These are phyloP conservation scores for Verticillium longisporum DNA, from an alignment of 2,329 filamentous ascomycete genomes.

Conservation along the genomic window DNA sequence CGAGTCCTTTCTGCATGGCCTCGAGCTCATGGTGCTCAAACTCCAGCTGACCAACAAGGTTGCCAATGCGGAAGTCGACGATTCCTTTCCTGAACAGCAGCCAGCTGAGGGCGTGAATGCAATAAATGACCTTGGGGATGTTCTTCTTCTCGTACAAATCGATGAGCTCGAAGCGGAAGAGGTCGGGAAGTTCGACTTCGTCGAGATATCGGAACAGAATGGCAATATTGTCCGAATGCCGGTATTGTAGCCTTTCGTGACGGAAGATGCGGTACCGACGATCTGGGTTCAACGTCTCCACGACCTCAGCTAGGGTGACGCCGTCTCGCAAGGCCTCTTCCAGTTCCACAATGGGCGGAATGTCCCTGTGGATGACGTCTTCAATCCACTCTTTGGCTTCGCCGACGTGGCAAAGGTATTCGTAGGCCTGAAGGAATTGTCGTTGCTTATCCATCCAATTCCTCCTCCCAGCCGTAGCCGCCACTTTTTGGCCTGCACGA, in stretches of 20 bases:
- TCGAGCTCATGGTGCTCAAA: conserved; percentile 98
- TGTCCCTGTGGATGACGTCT: conserved; percentile 72
- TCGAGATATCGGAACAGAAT: conserved; percentile 92
- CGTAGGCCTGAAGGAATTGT: conserved; percentile 93
- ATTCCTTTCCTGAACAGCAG: conserved; percentile 93
- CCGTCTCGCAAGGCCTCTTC: conserved; percentile 91
- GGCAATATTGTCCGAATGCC: conserved; percentile 96
- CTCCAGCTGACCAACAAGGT: conserved; percentile 90
- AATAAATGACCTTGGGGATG: conserved; percentile 98
- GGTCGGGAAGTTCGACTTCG: conserved; percentile 84
- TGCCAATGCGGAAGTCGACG: conserved; percentile 92
- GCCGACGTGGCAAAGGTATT: conserved; percentile 97
- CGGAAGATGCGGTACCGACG: conserved; percentile 77
- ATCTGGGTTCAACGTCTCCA: conserved; percentile 78
- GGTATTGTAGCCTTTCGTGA: conserved; percentile 77
- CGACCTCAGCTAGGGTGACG: conserved; percentile 88
- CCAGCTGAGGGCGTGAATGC: conserved; percentile 95
- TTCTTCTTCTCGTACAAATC: conserved; percentile 99
- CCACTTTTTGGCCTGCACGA: conserved; percentile 37
- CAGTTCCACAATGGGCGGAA: conserved; percentile 87
- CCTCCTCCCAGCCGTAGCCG: conserved; percentile 65
- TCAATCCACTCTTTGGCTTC: conserved; percentile 99
- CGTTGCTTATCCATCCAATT: conserved; percentile 99
- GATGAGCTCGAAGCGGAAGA: conserved; percentile 95
- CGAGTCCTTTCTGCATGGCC: conserved; percentile 91